Evolutionary conservation across 148 eudicot species (phyloP), one percentile per base, ranked within the genome.

Genomic region (Rheum nobile): DNA sequence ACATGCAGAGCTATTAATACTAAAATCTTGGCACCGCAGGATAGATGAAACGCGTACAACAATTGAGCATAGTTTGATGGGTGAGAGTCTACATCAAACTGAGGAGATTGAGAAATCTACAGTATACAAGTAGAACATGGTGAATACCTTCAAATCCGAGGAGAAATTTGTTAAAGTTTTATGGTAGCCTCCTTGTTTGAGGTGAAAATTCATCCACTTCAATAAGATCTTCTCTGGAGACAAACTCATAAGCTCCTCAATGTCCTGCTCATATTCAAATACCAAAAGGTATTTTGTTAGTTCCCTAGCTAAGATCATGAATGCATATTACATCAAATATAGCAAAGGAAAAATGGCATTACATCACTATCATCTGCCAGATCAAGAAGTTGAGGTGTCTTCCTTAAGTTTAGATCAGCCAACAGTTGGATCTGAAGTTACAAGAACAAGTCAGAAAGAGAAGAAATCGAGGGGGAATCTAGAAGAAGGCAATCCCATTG

Each of bases 171-270:
- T 75, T 24, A 95, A 83, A 57, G 79, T 77, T 78, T 88, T 88
- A 80, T 86, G 78, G 77, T 95, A 95, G 71, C 99, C 96, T 8
- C 90, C 90, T 82, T 84, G 92, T 79, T 90, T 90, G 38, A 95
- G 91, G 83, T 95, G 99, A 76, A 84, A 95, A 79, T 95, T 95
- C 99, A 95, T 90, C 99, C 98, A 95, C 74, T 92, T 95, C 72
- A 95, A 79, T 74, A 95, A 85, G 72, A 95, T 77, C 86, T 91
- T 95, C 76, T 95, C 99, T 0, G 99, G 99, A 67, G 99, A 88
- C 75, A 90, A 84, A 61, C 85, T 84, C 82, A 95, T 85, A 50
- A 95, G 97, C 85, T 95, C 99, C 75, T 91, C 97, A 80, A 95
- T 88, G 77, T 95, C 99, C 99, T 95, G 89, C 65, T 2, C 11